Evolutionary conservation across 441 rosid species (phyloP).

Genomic region (Populus tomentosa): DNA sequence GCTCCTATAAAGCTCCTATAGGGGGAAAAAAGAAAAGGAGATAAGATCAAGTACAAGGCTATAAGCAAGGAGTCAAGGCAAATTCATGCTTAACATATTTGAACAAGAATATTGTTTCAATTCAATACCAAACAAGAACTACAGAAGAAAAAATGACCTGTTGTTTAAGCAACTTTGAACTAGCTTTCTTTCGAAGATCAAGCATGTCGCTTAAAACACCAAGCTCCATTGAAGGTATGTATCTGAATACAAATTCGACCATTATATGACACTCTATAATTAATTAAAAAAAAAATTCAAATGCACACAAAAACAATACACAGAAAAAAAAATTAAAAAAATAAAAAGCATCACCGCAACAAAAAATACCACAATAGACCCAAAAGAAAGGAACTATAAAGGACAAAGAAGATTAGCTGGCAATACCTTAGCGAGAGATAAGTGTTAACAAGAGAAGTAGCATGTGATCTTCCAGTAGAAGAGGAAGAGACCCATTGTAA

Average conservation of each 20-base stretch:
- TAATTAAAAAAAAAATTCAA: neutral
- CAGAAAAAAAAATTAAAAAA: neutral
- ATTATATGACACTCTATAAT: neutral
- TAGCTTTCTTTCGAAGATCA: constrained; percentile 62
- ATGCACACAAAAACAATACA: neutral
- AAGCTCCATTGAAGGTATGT: constrained; percentile 68
- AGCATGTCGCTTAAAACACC: constrained; percentile 66
- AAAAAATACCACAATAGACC: neutral
- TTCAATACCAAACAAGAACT: neutral
- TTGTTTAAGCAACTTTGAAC: constrained; percentile 54
- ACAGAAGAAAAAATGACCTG: constrained; percentile 36
- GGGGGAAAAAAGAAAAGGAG: neutral
- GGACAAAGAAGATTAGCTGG: neutral
- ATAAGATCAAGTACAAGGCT: neutral
- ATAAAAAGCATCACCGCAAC: neutral
- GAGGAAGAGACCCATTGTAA: constrained; percentile 57
- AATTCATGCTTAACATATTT: neutral
- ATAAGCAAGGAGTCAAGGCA: neutral
- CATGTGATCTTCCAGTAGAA: constrained; percentile 57
- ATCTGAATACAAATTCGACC: constrained; percentile 33
- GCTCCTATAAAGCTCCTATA: constrained; percentile 45
- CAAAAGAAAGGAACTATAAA: neutral
- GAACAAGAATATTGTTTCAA: neutral
- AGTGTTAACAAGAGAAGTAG: constrained; percentile 69
- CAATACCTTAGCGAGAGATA: constrained; percentile 53